Evolutionary conservation across 495 filamentous ascomycete genomes (phyloP), one percentile per base, ranked within the genome.

Genomic region (Xylaria grammica): DNA sequence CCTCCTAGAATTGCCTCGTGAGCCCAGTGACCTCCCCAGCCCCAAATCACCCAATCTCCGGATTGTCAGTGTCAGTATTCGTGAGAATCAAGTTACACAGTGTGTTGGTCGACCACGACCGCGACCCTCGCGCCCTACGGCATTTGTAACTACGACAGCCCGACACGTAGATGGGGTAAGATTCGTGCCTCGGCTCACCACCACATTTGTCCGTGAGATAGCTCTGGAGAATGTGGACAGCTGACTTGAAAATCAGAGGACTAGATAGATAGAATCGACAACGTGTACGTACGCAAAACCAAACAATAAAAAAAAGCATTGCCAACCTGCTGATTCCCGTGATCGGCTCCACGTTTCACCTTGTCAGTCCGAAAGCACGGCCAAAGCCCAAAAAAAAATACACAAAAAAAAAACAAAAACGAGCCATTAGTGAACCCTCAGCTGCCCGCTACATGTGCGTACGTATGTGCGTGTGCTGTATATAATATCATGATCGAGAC

Each of bases 261-360:
- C 40, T 26, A 30, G 24, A 11, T 22, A 26, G 26, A 36, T 29
- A 34, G 13, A 20, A 29, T 50, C 20, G 26, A 45, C 60, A 54
- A 62, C 60, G 60, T 53, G 60, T 62, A 36, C 54, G 24, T 30
- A 36, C 24, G 60, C 34, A 62, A 38, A 52, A 24, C 49, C 60
- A 53, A 53, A 62, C 22, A 44, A 29, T 40, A 44, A 3, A 36
- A 46, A 4, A 58, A 27, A n/a, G 34, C 17, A 22, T 26, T 8
- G 13, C 27, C 9, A 38, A 17, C 26, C 9, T 38, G 30, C 27
- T 17, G 11, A 51, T 51, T 40, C 44, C 56, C 20, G 15, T 50
- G 32, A 50, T 22, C 45, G 59, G 46, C 24, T 53, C 60, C 60
- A 62, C 60, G 58, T 62, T 62, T 53, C 46, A 44, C 15, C 40